Conservation (phyloP, 768 basidiomycete genomes). For the Kwoniella dendrophila region DNA sequence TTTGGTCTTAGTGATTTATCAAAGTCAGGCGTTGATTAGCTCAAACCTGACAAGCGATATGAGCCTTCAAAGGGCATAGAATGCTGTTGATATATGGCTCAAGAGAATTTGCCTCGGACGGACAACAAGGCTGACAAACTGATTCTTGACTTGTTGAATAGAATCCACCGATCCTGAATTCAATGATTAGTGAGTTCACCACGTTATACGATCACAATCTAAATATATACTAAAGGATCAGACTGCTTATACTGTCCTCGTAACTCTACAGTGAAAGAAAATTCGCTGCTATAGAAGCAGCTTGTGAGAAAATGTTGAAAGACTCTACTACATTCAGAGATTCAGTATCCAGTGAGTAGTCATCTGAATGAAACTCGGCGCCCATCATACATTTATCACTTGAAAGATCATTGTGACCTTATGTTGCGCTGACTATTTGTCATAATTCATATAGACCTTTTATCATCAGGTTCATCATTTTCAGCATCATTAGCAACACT, state of each 20-base stretch:
- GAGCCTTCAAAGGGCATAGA: too few species aligned
- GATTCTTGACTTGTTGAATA: slow-evolving; percentile 44
- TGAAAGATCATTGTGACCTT: background rate
- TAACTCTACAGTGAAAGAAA: slow-evolving; percentile 61
- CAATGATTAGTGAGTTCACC: slow-evolving; percentile 67
- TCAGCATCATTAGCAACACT: slow-evolving; percentile 55
- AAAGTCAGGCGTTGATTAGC: too few species aligned
- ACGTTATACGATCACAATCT: too few species aligned
- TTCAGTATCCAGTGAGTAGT: slow-evolving; percentile 66
- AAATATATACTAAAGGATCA: too few species aligned
- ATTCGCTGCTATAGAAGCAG: slow-evolving; percentile 74
- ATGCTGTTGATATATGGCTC: too few species aligned
- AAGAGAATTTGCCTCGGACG: too few species aligned
- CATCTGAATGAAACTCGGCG: background rate
- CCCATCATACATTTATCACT: background rate
- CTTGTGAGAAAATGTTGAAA: slow-evolving; percentile 86
- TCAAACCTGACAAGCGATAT: too few species aligned
- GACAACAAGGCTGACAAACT: too few species aligned
- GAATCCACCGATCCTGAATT: slow-evolving; percentile 87
- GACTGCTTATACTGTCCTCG: background rate
- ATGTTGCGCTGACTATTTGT: background rate
- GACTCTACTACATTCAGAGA: slow-evolving; percentile 87
- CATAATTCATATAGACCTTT: slow-evolving; percentile 43
- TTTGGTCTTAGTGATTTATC: too few species aligned
- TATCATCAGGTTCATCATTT: slow-evolving; percentile 57